Evolutionary conservation across 768 basidiomycete genomes (phyloP).

Genomic region (Kwoniella dejecticola): DNA sequence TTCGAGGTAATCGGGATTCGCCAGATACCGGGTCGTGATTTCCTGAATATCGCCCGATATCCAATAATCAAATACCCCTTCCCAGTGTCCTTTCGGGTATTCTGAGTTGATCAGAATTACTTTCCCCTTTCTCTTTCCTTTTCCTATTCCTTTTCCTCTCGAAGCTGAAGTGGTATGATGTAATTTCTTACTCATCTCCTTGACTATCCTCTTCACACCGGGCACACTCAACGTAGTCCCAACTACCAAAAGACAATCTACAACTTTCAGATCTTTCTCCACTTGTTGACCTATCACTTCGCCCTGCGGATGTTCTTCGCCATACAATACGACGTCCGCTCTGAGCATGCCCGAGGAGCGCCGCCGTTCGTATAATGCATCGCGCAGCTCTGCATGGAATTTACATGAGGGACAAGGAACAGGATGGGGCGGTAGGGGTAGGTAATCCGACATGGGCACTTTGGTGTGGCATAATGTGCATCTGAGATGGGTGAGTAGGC

Average conservation of each 20-base stretch:
- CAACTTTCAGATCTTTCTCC: slow-evolving; percentile 76
- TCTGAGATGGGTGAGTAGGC: slow-evolving; percentile 74
- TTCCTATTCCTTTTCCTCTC: neutral
- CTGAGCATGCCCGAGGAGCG: slow-evolving; percentile 77
- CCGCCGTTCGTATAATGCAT: slow-evolving; percentile 73
- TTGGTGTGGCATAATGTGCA: slow-evolving; percentile 79
- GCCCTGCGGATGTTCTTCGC: slow-evolving; percentile 78
- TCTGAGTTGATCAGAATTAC: slow-evolving; percentile 83
- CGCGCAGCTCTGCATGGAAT: slow-evolving; percentile 68
- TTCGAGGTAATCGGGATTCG: slow-evolving; percentile 12
- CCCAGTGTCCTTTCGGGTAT: slow-evolving; percentile 76
- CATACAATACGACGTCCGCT: slow-evolving; percentile 87
- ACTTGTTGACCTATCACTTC: slow-evolving; percentile 83
- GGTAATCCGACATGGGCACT: slow-evolving; percentile 66
- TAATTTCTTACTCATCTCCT: slow-evolving; percentile 75
- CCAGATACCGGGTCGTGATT: slow-evolving; percentile 63
- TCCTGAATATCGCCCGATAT: slow-evolving; percentile 81
- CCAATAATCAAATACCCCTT: slow-evolving; percentile 87
- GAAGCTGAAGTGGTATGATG: slow-evolving; percentile 48
- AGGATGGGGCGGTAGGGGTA: slow-evolving; percentile 64
- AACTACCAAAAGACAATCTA: slow-evolving; percentile 83
- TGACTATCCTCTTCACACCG: slow-evolving; percentile 86
- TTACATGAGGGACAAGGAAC: slow-evolving; percentile 80
- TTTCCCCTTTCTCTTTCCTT: slow-evolving; percentile 58
- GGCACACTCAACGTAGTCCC: slow-evolving; percentile 87